phyloP scores from a whole-genome alignment of 495 filamentous ascomycete species.

The Hypoxylon perforatum region DNA sequence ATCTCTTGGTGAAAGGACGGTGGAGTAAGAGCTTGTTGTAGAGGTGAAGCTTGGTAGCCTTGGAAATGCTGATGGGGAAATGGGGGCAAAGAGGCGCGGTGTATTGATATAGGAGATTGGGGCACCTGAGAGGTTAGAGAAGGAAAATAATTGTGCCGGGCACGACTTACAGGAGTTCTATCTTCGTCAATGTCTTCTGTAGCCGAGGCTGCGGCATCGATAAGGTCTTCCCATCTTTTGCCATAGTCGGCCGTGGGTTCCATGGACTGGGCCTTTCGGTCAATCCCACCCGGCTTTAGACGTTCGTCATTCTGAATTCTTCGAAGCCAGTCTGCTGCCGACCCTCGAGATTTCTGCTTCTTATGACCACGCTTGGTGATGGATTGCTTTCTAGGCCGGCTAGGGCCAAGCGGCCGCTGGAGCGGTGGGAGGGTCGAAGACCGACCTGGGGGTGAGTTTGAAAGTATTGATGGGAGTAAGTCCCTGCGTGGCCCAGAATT shows the following conservation, averaged over 20 bases:
- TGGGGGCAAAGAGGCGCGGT: slow-evolving; percentile 84
- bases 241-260: slow-evolving; percentile 83
- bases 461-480: slow-evolving; percentile 82
- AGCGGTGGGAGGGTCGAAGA: slow-evolving; percentile 87
- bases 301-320: slow-evolving; percentile 62
- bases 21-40: slow-evolving; percentile 87
- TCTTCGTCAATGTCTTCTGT: slow-evolving; percentile 92
- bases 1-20: slow-evolving; percentile 74
- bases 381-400: slow-evolving; percentile 83
- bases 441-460: slow-evolving; percentile 83
- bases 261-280: slow-evolving; percentile 84
- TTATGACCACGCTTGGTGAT: slow-evolving; percentile 83
- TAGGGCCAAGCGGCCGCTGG: slow-evolving; percentile 69
- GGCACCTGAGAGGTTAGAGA: slow-evolving; percentile 66
- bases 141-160: slow-evolving; percentile 46
- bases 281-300: slow-evolving; percentile 75
- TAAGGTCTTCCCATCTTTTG: slow-evolving; percentile 93
- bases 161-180: slow-evolving; percentile 76
- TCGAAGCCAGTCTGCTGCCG: slow-evolving; percentile 59
- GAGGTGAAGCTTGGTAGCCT: slow-evolving; percentile 84
- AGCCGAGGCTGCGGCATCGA: slow-evolving; percentile 89
- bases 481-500: slow-evolving; percentile 69
- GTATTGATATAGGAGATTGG: slow-evolving; percentile 73
- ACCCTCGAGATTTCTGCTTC: slow-evolving; percentile 75
- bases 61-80: slow-evolving; percentile 69